phyloP scores from a whole-genome alignment of 352 stramenopile species.

The Phytopythium helicoides region DNA sequence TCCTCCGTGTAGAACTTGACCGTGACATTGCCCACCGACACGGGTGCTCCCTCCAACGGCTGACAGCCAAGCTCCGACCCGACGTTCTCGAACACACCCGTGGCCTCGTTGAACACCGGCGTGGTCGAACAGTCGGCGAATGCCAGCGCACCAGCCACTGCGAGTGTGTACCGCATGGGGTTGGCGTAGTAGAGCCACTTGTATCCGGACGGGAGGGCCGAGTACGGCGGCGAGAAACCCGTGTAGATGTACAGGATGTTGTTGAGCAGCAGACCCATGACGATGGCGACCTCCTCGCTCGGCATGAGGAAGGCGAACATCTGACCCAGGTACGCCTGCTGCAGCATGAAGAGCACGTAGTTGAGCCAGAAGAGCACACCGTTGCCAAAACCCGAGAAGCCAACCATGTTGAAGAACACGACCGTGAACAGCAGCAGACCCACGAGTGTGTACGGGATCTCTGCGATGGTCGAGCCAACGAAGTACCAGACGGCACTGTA shows the following conservation, averaged over 20 bases:
- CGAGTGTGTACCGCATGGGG: constrained; percentile 14
- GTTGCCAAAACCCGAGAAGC: constrained; percentile 15
- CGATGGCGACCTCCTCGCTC: constrained; percentile 14
- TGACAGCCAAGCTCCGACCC: constrained; percentile 22
- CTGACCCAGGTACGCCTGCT: constrained; percentile 22
- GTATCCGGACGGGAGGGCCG: constrained; percentile 2
- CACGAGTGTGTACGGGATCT: constrained; percentile 29
- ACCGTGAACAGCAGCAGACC: constrained; percentile 13
- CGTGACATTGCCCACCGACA: constrained; percentile 22
- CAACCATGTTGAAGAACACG: constrained; percentile 20
- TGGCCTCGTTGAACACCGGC: constrained; percentile 6
- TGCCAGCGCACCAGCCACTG: constrained; percentile 5
- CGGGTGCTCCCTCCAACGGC: constrained; percentile 14
- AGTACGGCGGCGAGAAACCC: constrained; percentile 22
- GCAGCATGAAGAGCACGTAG: constrained; percentile 11
- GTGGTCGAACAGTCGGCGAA: constrained; percentile 6
- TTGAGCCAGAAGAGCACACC: constrained; percentile 14
- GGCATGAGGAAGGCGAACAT: constrained; percentile 11
- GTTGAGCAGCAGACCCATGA: constrained; percentile 19
- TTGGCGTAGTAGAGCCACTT: constrained; percentile 20
- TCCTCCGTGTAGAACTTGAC: constrained; percentile 22
- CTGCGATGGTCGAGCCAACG: constrained; percentile 50
- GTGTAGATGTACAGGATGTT: constrained; percentile 23
- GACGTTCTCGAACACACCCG: constrained; percentile 10
- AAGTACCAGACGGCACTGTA: constrained; percentile 70